These are phyloP conservation scores for Hypoxylon fuscum DNA, from an alignment of 495 filamentous ascomycete genomes.

Conservation along the genomic window DNA sequence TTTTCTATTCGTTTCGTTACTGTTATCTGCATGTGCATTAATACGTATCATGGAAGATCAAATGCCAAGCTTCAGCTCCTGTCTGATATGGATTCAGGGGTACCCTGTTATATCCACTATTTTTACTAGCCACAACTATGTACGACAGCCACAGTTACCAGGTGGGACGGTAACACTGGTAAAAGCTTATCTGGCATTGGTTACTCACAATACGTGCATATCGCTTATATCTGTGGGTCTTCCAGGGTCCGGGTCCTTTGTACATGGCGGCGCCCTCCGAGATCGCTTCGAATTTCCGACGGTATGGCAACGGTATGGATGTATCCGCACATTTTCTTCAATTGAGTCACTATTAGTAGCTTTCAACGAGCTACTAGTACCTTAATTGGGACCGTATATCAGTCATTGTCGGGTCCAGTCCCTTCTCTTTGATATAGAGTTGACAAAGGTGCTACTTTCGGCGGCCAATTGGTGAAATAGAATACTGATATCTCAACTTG, in stretches of 20 bases:
- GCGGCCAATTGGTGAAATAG: conserved; percentile 14
- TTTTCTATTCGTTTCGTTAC: conserved; percentile 3
- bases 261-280: conserved; percentile 9
- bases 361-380: too few species aligned
- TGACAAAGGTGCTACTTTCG: conserved; percentile 15
- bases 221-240: not conserved
- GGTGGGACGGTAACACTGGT: too few species aligned
- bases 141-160: not conserved
- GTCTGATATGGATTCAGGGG: conserved; percentile 20
- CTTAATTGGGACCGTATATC: conserved; percentile 26
- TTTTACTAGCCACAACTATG: conserved; percentile 9
- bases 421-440: conserved; percentile 14
- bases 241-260: not conserved
- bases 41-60: conserved; percentile 15
- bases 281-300: conserved; percentile 14
- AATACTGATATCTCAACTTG: not conserved
- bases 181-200: not conserved
- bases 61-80: conserved; percentile 25
- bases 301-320: not conserved
- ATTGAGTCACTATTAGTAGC: conserved; percentile 5
- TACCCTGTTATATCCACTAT: too few species aligned
- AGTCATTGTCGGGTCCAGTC: conserved; percentile 20
- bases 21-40: conserved; percentile 12
- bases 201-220: not conserved
- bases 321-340: conserved; percentile 29